phyloP scores from a whole-genome alignment of 495 filamentous ascomycete genomes.

The Hyphodiscus hymeniophilus region DNA sequence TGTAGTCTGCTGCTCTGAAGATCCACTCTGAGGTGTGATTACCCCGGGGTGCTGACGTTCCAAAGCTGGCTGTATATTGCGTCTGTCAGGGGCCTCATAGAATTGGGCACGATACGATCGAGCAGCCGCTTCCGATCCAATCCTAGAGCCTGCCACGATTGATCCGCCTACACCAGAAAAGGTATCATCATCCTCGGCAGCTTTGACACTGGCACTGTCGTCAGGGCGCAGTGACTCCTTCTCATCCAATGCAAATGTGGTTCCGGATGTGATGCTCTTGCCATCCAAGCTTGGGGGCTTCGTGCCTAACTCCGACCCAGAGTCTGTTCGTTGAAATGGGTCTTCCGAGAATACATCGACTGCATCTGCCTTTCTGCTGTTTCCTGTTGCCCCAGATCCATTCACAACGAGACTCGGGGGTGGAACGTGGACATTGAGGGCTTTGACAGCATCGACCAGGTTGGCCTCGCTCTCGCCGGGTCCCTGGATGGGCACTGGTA shows the following conservation, averaged over 20 bases:
- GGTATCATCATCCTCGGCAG: conserved; percentile 77
- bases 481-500: background rate
- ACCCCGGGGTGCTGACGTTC: conserved; percentile 35
- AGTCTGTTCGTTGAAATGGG: conserved; percentile 45
- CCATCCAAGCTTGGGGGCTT: conserved; percentile 85
- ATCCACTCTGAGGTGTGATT: conserved; percentile 44
- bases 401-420: conserved; percentile 43
- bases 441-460: conserved; percentile 29
- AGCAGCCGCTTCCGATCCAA: conserved; percentile 69
- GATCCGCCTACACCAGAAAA: conserved; percentile 61
- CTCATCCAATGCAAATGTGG: conserved; percentile 87
- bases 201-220: conserved; percentile 88
- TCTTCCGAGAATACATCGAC: conserved; percentile 19
- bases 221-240: conserved; percentile 90
- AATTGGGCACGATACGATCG: conserved; percentile 70
- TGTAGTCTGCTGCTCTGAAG: conserved; percentile 40
- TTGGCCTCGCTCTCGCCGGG: conserved; percentile 23
- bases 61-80: conserved; percentile 28
- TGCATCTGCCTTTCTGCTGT: conserved; percentile 10
- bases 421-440: conserved; percentile 26
- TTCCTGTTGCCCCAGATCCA: conserved; percentile 28
- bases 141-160: conserved; percentile 61
- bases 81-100: conserved; percentile 57
- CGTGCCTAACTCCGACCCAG: conserved; percentile 64
- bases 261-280: conserved; percentile 85